Base-by-base conservation (phyloP, 2,329 filamentous ascomycete genomes). In the Neofusicoccum laricinum region DNA sequence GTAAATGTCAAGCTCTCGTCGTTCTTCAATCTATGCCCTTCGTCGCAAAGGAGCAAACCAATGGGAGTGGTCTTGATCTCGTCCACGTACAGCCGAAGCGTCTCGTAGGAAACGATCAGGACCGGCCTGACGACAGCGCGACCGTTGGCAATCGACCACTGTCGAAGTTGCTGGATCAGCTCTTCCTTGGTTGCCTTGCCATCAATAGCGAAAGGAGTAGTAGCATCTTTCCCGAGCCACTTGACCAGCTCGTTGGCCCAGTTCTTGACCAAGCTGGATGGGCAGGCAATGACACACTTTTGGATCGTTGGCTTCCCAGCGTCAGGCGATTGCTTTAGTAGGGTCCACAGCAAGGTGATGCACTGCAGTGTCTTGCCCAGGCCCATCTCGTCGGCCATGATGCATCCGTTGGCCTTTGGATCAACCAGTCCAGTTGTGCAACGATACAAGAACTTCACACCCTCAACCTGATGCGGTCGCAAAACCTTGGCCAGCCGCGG, bases 311-410 rank as follows among this genome's bases (percentile, higher is more conserved):
- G 79, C 75, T 93, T 97, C 19, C 95, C 95, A n/a, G 94, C 92
- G 45, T 97, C 92, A 0, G 95, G 92, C 0, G 93, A 96, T 74
- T 99, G 95, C 76, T 97, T 98, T 15, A 99, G 80, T 1, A 99
- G 80, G 1, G 95, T 99, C 95, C 95, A 99, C 83, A 99, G 89
- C 57, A 99, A 84, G 0, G 95, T 87, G 72, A 99, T 99, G 77
- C 95, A 99, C 81, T 99, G 95, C 48, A 99, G 79, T 71, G 95
- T 99, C 80, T 99, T 99, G 64, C 95, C 95, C 34, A 99, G 81
- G 70, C 95, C 95, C 95, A 99, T 99, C 75, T 97, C 95, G 75
- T 99, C 95, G 61, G 95, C 95, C 95, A 99, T 99, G 75, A 99
- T 99, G 78, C 95, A 99, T 2, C 95, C 95, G 76, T 97, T 91